Conservation (phyloP, 83 land plant genomes). For the Diphasiastrum complanatum region DNA sequence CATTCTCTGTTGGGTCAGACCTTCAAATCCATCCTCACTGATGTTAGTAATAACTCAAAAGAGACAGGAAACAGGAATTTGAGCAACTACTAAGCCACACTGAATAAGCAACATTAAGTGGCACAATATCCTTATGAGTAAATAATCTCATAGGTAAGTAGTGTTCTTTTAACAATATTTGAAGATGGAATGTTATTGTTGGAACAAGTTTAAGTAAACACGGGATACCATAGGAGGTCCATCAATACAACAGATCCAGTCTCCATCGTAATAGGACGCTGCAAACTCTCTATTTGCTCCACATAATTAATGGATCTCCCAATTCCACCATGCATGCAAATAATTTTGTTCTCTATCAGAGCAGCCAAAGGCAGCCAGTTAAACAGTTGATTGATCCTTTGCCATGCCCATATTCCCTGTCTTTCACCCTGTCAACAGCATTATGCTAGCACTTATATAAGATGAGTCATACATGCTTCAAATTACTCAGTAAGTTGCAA, state of each 20-base stretch:
- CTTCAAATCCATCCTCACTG: slow-evolving; percentile 13
- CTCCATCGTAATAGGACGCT: slow-evolving; percentile 94
- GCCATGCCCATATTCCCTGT: slow-evolving; percentile 98
- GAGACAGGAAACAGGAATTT: background rate
- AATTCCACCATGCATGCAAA: slow-evolving; percentile 99
- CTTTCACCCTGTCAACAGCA: slow-evolving; percentile 64
- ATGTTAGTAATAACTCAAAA: background rate
- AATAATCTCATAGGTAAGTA: no score
- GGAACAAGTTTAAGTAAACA: background rate
- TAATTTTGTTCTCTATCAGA: slow-evolving; percentile 83
- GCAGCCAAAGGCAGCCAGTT: slow-evolving; percentile 98
- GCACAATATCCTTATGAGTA: no score
- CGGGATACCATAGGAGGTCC: slow-evolving; percentile 73
- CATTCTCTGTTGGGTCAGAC: slow-evolving; percentile 39
- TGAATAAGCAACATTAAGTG: background rate
- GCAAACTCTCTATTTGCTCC: slow-evolving; percentile 80
- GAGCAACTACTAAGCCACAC: background rate
- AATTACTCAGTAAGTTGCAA: background rate
- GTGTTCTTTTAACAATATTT: no score
- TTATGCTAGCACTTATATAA: background rate
- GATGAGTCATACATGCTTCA: no score
- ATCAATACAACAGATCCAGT: slow-evolving; percentile 94
- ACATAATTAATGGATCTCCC: slow-evolving; percentile 88
- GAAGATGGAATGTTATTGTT: background rate
- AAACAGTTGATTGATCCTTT: slow-evolving; percentile 76